phyloP scores from a whole-genome alignment of 2,329 filamentous ascomycete genomes.

The Arthroderma sp. region DNA sequence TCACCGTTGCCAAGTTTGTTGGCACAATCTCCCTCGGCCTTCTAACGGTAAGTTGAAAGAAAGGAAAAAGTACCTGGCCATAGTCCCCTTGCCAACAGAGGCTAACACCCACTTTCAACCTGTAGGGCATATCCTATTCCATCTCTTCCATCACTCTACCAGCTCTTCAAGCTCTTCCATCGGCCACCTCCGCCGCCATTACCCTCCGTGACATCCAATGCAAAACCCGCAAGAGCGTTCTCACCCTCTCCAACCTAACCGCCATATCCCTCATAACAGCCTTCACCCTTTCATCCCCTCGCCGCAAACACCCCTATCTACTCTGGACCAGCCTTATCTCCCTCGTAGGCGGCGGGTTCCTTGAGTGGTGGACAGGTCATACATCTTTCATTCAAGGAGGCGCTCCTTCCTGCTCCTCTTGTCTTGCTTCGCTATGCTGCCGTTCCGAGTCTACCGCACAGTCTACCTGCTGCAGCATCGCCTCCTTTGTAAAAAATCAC shows the following conservation, averaged over 20 bases:
- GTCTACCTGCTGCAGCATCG: background rate
- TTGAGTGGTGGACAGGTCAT: constrained; percentile 63
- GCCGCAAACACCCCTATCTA: constrained; percentile 74
- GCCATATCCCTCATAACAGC: constrained; percentile 62
- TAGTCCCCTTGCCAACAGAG: background rate
- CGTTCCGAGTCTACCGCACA: background rate
- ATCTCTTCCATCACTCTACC: constrained; percentile 67
- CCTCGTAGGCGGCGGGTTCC: constrained; percentile 32
- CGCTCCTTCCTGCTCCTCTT: background rate
- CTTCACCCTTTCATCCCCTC: constrained; percentile 60
- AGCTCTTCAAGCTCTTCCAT: constrained; percentile 65
- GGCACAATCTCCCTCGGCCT: constrained; percentile 81
- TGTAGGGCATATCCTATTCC: constrained; percentile 76
- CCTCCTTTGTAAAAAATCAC: background rate
- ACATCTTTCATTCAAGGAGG: constrained; percentile 33
- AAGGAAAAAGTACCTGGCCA: background rate
- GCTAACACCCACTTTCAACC: constrained; percentile 6
- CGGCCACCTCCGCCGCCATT: constrained; percentile 55
- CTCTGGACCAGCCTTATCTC: constrained; percentile 65
- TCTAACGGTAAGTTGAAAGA: constrained; percentile 54
- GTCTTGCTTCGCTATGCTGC: constrained; percentile 6
- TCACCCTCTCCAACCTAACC: constrained; percentile 55
- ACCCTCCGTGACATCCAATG: constrained; percentile 56
- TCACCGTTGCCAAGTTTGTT: constrained; percentile 80
- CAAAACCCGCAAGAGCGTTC: constrained; percentile 51